Evolutionary conservation across 345 rosid species (phyloP), one percentile per base, ranked within the genome.

Genomic region (Salix suchowensis): DNA sequence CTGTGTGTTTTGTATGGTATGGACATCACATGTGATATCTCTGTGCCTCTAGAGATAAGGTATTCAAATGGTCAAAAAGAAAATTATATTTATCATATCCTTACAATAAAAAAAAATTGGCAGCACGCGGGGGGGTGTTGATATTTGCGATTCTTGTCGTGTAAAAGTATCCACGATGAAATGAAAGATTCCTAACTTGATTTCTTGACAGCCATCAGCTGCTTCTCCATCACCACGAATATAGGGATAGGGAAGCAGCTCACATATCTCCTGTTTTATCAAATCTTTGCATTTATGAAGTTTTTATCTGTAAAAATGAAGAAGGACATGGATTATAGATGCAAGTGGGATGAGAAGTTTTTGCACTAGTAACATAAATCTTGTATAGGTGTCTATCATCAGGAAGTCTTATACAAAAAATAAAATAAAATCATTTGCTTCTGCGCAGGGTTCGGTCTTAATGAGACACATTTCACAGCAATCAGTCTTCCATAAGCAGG

Each of bases 361-460:
- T 42, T 42, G 46, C 46, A 42, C 46, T 42, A 11, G 46, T 42
- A 11, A 42, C 13, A 42, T 42, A 42, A 42, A 42, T 11, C 46
- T 11, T 42, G 46, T 42, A 11, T 0, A 0, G 46, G 14, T 42
- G 13, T 42, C 1, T 11, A 42, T 2, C 11, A 42, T 11, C 46
- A 42, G 14, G 46, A 42, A 3, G 13, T 40, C 2, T 40, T 1
- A 40, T 40, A 11, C 13, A 10, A 9, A 2, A 40, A 1, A 40
- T 36, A 42, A 42, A 42, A 39, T 39, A 39, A 42, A 42, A 42
- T 11, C 46, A 42, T 42, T 42, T 42, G 61, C n/a, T 71, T 72
- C 40, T 46, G 67, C 77, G 86, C 92, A 96, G 98, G 92, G 82
- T 50, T 81, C 84, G 28, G 84, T 76, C 52, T 73, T 78, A 7